Conservation (phyloP, 208 protist genomes). For the Acanthamoeba castellanii region DNA sequence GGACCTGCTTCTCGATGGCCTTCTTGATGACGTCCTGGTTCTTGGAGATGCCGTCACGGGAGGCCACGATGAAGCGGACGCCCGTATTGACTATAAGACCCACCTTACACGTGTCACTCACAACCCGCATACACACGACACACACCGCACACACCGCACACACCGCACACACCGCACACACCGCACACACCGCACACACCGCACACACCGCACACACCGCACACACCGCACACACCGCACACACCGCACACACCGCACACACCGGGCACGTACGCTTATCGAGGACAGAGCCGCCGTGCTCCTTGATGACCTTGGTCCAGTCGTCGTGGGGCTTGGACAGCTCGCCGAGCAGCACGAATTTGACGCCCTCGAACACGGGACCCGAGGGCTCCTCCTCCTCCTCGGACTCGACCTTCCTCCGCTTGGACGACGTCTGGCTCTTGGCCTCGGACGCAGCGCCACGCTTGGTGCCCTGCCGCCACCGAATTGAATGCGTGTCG, state of each 20-base stretch:
- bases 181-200: no score
- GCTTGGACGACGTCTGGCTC: background rate
- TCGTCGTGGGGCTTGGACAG: conserved; percentile 55
- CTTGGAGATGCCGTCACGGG: conserved; percentile 15
- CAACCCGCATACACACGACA: background rate
- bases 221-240: no score
- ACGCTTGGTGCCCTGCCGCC: conserved; percentile 15
- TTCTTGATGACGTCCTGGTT: conserved; percentile 70
- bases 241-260: background rate
- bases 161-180: no score
- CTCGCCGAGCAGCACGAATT: conserved; percentile 62
- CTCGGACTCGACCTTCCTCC: background rate
- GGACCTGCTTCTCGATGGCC: conserved; percentile 48
- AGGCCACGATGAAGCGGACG: conserved; percentile 49
- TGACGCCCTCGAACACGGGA: conserved; percentile 57
- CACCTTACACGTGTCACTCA: no score
- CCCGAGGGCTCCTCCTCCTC: conserved; percentile 14
- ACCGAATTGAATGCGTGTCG: no score
- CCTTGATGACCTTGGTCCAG: conserved; percentile 47
- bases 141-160: no score
- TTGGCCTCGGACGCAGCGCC: background rate
- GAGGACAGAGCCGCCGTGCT: conserved; percentile 22
- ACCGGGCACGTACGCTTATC: background rate
- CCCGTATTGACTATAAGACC: background rate
- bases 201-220: no score